Evolutionary conservation across 495 filamentous ascomycete genomes (phyloP).

Genomic region (Aspergillus baeticus): DNA sequence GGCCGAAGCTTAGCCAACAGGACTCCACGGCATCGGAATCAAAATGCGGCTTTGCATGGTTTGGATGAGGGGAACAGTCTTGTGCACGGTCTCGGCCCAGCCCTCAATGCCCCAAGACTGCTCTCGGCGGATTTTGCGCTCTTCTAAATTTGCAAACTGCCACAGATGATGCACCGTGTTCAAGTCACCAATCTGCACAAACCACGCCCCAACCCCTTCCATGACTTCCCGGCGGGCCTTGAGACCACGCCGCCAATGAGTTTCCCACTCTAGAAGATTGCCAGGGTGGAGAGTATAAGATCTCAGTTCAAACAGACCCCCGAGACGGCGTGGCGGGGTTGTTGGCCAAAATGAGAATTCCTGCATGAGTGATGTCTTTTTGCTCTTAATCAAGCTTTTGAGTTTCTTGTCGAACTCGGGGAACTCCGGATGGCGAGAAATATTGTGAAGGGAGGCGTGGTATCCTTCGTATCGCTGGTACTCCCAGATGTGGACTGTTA

Average conservation of each 20-base stretch:
- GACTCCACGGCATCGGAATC: conserved; percentile 94
- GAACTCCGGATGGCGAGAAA: conserved; percentile 77
- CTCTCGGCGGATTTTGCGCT: conserved; percentile 86
- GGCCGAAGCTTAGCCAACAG: conserved; percentile 61
- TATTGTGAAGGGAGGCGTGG: conserved; percentile 83
- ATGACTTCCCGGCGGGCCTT: conserved; percentile 90
- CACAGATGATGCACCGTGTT: conserved; percentile 98
- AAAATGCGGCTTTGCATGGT: conserved; percentile 92
- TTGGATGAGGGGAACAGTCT: conserved; percentile 96
- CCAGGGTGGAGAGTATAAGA: conserved; percentile 96
- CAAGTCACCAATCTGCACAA: conserved; percentile 94
- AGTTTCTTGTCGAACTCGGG: conserved; percentile 78
- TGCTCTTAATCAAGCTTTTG: conserved; percentile 74
- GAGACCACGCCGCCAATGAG: conserved; percentile 92
- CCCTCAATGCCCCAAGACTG: conserved; percentile 94
- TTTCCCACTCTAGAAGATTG: conserved; percentile 97
- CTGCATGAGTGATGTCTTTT: conserved; percentile 92
- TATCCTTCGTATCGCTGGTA: conserved; percentile 97
- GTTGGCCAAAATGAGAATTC: conserved; percentile 99
- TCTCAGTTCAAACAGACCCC: conserved; percentile 92
- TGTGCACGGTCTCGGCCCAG: conserved; percentile 97
- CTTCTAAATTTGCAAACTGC: conserved; percentile 97
- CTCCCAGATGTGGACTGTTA: conserved; percentile 93
- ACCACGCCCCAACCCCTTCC: conserved; percentile 99
- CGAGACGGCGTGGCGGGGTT: conserved; percentile 81